Percentiles rank a stretch among this genome's conserved stretches.
phyloP scores from a whole-genome alignment of 441 rosid species.

The Pelargonium cotyledonis region DNA sequence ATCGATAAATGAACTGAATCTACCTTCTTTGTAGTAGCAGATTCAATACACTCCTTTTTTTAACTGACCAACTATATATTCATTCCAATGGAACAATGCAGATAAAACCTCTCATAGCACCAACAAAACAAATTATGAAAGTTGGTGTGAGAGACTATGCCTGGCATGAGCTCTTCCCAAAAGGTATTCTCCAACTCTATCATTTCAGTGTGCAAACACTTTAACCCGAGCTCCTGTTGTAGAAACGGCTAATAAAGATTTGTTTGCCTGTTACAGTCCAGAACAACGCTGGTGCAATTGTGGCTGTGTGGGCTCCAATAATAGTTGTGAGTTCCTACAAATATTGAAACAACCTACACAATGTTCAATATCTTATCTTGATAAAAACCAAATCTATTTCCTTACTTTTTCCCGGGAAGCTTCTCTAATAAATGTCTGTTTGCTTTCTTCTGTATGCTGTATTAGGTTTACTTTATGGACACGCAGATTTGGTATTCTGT shows the following conservation, averaged over 20 bases:
- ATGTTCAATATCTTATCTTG: constrained; percentile 6
- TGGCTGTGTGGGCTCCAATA: constrained; percentile 97
- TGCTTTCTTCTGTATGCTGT: constrained; percentile 19
- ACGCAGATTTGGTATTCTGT: constrained; percentile 99
- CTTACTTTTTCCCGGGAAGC: not conserved
- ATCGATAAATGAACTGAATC: constrained; percentile 3
- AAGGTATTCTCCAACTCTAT: constrained; percentile 38
- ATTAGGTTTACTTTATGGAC: constrained; percentile 96
- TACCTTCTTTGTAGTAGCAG: not conserved
- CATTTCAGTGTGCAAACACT: constrained; percentile 8
- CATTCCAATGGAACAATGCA: constrained; percentile 34
- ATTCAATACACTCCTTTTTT: not conserved
- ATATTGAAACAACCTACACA: constrained; percentile 10
- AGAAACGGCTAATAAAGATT: constrained; percentile 13
- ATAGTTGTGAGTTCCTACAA: constrained; percentile 61
- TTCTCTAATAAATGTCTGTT: constrained; percentile 1
- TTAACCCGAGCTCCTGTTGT: not conserved
- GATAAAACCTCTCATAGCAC: constrained; percentile 86
- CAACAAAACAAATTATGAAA: constrained; percentile 73
- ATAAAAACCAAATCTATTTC: not conserved
- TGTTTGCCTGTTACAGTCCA: constrained; percentile 45
- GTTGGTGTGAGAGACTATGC: constrained; percentile 66
- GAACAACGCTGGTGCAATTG: constrained; percentile 86
- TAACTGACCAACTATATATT: constrained; percentile 11
- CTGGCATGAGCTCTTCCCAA: constrained; percentile 91